phyloP scores from a whole-genome alignment of 2,329 filamentous ascomycete species.

The Penicillium sp. region DNA sequence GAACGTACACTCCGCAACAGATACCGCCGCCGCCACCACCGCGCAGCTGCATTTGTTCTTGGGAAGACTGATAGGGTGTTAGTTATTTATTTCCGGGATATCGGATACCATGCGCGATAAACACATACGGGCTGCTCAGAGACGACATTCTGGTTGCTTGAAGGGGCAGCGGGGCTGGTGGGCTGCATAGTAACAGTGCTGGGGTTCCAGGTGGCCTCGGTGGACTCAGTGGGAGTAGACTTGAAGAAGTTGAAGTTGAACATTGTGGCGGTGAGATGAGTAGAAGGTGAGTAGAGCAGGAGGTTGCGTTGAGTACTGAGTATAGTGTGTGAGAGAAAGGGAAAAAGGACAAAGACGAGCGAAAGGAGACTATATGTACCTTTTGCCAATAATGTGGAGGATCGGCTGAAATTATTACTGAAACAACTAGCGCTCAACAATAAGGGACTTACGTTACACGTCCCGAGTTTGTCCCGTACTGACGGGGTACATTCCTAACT shows the following conservation, averaged over 20 bases:
- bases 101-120: not conserved
- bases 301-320: not conserved
- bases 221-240: slow-evolving; percentile 28
- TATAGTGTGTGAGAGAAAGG: not conserved
- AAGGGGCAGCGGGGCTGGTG: slow-evolving; percentile 30
- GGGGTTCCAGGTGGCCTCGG: slow-evolving; percentile 31
- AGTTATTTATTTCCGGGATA: not conserved
- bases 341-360: not conserved
- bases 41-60: slow-evolving; percentile 35
- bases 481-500: not conserved
- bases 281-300: not conserved
- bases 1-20: slow-evolving; percentile 38
- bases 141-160: slow-evolving; percentile 26
- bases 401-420: slow-evolving; percentile 15
- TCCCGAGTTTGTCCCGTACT: not conserved
- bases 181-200: slow-evolving; percentile 36
- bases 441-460: not conserved
- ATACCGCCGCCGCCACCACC: slow-evolving; percentile 34
- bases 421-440: slow-evolving; percentile 9
- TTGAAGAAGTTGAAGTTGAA: slow-evolving; percentile 38
- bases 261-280: slow-evolving; percentile 10
- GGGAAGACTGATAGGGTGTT: slow-evolving; percentile 16
- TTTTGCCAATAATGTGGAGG: slow-evolving; percentile 16
- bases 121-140: slow-evolving; percentile 32
- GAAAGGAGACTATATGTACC: slow-evolving; percentile 10